These are phyloP conservation scores for Pichia sporocuriosa DNA, from an alignment of 805 yeast species.

Conservation along the genomic window DNA sequence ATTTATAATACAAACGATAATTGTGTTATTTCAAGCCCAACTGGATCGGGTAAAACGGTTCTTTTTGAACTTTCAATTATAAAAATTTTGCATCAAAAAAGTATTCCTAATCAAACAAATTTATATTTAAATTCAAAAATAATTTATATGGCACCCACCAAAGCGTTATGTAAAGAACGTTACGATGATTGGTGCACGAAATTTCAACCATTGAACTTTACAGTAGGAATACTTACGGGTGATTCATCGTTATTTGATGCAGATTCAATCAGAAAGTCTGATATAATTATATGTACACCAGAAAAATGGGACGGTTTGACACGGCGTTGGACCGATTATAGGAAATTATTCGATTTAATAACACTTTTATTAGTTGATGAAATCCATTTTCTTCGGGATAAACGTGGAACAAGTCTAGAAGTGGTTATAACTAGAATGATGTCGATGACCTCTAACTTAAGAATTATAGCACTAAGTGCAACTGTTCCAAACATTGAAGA, in stretches of 20 bases:
- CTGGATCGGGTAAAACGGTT: conserved; percentile 96
- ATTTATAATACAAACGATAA: conserved; percentile 89
- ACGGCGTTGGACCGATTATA: conserved; percentile 82
- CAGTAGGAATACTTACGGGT: conserved; percentile 83
- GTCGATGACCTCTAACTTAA: conserved; percentile 80
- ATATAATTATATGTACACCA: conserved; percentile 80
- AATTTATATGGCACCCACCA: conserved; percentile 86
- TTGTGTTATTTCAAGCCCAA: conserved; percentile 93
- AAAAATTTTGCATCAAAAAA: conserved; percentile 33
- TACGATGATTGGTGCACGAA: conserved; percentile 79
- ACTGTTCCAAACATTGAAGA: conserved; percentile 87
- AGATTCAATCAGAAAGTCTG: conserved; percentile 73
- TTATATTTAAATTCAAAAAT: conserved; percentile 73
- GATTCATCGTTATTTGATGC: conserved; percentile 84
- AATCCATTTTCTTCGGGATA: conserved; percentile 92
- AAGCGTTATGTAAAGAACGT: conserved; percentile 92
- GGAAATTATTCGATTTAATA: conserved; percentile 73
- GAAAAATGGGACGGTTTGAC: conserved; percentile 98
- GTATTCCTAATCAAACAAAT: conserved; percentile 36
- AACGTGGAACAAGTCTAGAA: conserved; percentile 94
- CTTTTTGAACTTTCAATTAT: conserved; percentile 73
- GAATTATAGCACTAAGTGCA: conserved; percentile 88
- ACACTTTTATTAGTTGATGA: conserved; percentile 87
- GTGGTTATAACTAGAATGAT: conserved; percentile 92
- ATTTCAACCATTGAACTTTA: conserved; percentile 76